Conservation (phyloP, 2,329 filamentous ascomycete genomes). For the Venturia effusa region DNA sequence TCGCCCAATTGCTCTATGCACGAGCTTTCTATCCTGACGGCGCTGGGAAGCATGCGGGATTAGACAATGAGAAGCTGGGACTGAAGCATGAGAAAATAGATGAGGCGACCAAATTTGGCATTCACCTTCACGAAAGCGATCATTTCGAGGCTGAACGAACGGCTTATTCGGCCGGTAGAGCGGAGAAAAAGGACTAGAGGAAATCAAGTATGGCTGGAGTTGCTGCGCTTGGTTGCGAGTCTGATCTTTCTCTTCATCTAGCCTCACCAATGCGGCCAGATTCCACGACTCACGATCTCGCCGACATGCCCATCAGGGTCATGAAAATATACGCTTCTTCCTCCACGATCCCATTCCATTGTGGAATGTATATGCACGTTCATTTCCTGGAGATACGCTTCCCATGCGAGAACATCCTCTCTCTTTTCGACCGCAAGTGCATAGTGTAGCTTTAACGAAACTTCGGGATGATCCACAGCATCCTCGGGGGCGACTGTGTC, state of each 20-base stretch:
- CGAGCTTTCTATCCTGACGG: slow-evolving; percentile 13
- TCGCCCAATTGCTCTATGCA: slow-evolving; percentile 14
- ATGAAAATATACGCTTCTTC: slow-evolving; percentile 22
- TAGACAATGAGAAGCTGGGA: slow-evolving; percentile 42
- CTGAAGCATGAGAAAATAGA: slow-evolving; percentile 50
- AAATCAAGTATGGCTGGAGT: not conserved
- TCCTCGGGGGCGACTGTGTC: not conserved
- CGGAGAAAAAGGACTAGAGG: not conserved
- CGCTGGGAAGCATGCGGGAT: slow-evolving; percentile 22
- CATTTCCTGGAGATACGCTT: slow-evolving; percentile 17
- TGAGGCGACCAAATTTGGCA: slow-evolving; percentile 19
- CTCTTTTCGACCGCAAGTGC: slow-evolving; percentile 18
- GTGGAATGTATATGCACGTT: slow-evolving; percentile 17
- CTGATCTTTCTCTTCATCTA: not conserved
- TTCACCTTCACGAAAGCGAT: not conserved
- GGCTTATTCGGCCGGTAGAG: not conserved
- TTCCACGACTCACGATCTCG: slow-evolving; percentile 21
- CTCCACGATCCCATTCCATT: slow-evolving; percentile 21
- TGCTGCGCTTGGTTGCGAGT: not conserved
- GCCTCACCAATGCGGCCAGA: slow-evolving; percentile 20
- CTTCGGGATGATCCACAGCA: not conserved
- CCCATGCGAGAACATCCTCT: slow-evolving; percentile 19
- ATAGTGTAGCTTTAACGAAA: slow-evolving; percentile 19
- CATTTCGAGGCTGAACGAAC: not conserved
- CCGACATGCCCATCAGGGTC: slow-evolving; percentile 23